phyloP scores from a whole-genome alignment of 2,329 filamentous ascomycete species.

The Dactylellina haptotyla region DNA sequence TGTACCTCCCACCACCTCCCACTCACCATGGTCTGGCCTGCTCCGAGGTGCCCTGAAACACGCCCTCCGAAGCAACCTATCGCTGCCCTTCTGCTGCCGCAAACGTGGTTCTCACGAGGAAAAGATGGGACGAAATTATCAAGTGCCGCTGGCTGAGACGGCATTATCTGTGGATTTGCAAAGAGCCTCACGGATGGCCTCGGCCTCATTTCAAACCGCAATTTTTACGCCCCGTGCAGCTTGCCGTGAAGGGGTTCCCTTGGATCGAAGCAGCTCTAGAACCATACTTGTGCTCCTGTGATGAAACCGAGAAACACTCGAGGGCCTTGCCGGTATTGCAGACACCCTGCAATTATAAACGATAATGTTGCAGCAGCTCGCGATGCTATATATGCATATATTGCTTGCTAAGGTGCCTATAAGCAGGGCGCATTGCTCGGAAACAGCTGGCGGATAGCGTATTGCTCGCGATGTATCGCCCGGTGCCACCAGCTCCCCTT shows the following conservation, averaged over 20 bases:
- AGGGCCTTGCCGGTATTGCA: too few relatives aligned
- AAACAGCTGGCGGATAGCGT: neutral
- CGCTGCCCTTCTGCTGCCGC: conserved; percentile 21
- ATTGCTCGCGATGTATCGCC: neutral
- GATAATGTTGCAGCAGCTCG: too few relatives aligned
- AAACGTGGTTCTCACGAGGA: conserved; percentile 30
- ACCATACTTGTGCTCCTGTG: too few relatives aligned
- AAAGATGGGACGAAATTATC: conserved; percentile 51
- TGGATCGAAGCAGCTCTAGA: too few relatives aligned
- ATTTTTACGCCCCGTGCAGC: too few relatives aligned
- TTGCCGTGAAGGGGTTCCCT: too few relatives aligned
- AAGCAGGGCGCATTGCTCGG: neutral
- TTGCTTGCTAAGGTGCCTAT: neutral
- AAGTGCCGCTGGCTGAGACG: conserved; percentile 27
- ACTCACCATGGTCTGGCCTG: too few relatives aligned
- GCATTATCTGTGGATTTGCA: too few relatives aligned
- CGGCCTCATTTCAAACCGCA: neutral
- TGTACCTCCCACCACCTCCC: too few relatives aligned
- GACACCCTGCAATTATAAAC: too few relatives aligned
- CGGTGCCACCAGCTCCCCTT: neutral
- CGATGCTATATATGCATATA: too few relatives aligned
- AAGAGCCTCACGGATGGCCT: neutral
- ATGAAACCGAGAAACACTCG: too few relatives aligned
- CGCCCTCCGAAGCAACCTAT: neutral
- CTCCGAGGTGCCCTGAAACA: conserved; percentile 38